Evolutionary conservation across 257 asterid species (phyloP).

Genomic region (Euphrasia confusa): DNA sequence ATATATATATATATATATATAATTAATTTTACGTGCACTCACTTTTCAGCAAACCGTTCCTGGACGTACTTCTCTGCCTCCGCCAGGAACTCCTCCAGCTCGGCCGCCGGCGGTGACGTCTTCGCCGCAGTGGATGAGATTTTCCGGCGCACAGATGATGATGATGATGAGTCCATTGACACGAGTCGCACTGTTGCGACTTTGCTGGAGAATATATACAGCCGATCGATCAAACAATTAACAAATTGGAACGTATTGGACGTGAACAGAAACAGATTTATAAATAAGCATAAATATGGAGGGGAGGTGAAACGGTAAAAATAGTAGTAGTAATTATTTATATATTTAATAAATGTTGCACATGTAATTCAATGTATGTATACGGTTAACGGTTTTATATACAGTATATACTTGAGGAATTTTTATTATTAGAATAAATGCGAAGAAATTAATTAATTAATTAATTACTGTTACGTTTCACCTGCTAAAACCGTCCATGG

Average conservation of each 20-base stretch:
- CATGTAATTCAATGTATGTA: conserved; percentile 6
- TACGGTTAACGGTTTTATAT: background rate
- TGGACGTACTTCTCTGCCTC: conserved; percentile 64
- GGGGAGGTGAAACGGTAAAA: too few relatives aligned
- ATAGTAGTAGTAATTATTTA: too few relatives aligned
- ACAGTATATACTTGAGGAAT: too few relatives aligned
- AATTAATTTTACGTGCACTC: conserved; percentile 25
- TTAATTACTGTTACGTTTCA: conserved; percentile 12
- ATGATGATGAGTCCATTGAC: conserved; percentile 9
- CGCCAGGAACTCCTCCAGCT: conserved; percentile 73
- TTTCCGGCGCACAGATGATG: conserved; percentile 20
- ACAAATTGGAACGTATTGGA: conserved; percentile 11
- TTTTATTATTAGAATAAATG: background rate
- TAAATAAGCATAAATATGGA: background rate
- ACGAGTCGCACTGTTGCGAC: conserved; percentile 32
- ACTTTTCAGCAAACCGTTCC: conserved; percentile 68
- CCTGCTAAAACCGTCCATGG: conserved; percentile 45
- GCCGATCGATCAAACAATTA: too few relatives aligned
- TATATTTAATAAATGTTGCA: conserved; percentile 14
- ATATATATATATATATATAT: too few relatives aligned
- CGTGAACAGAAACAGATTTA: background rate
- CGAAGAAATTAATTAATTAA: background rate
- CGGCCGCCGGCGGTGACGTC: conserved; percentile 50
- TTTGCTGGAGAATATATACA: conserved; percentile 43
- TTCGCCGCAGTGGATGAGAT: conserved; percentile 18